Evolutionary conservation across 257 asterid genomes (phyloP).

Genomic region (Oldenlandia corymbosa): DNA sequence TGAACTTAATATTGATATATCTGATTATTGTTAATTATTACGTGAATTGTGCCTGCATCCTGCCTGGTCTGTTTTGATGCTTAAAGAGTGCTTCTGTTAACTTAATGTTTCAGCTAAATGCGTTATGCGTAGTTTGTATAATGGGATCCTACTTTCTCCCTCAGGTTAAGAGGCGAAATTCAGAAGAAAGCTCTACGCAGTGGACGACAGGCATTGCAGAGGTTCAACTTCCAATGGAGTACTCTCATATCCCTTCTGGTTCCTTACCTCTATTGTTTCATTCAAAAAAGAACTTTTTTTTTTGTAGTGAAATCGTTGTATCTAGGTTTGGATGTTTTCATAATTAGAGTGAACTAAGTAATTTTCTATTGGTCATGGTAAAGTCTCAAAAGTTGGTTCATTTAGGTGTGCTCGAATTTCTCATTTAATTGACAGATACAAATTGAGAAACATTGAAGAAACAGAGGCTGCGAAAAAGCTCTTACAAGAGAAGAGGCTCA

Average conservation of each 20-base stretch:
- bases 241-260: conserved; percentile 22
- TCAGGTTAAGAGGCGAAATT: conserved; percentile 84
- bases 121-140: not conserved
- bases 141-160: not conserved
- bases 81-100: not conserved
- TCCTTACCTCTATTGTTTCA: not conserved
- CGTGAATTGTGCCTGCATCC: not conserved
- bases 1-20: not conserved
- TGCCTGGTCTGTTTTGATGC: not conserved
- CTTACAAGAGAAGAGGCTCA: conserved; percentile 85
- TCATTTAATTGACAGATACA: conserved; percentile 47
- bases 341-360: no score
- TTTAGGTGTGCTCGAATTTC: not conserved
- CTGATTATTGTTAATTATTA: not conserved
- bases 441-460: conserved; percentile 87
- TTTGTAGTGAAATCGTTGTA: not conserved
- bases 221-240: conserved; percentile 98
- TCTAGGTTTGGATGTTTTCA: not conserved
- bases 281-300: no score
- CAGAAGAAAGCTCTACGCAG: conserved; percentile 94
- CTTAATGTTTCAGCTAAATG: not conserved
- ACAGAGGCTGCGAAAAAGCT: conserved; percentile 98
- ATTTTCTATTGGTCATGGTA: not conserved
- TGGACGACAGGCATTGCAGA: conserved; percentile 99
- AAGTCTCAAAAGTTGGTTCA: not conserved